These are phyloP conservation scores for Xylariaceae sp. DNA, from an alignment of 2,329 filamentous ascomycete species.

Conservation along the genomic window DNA sequence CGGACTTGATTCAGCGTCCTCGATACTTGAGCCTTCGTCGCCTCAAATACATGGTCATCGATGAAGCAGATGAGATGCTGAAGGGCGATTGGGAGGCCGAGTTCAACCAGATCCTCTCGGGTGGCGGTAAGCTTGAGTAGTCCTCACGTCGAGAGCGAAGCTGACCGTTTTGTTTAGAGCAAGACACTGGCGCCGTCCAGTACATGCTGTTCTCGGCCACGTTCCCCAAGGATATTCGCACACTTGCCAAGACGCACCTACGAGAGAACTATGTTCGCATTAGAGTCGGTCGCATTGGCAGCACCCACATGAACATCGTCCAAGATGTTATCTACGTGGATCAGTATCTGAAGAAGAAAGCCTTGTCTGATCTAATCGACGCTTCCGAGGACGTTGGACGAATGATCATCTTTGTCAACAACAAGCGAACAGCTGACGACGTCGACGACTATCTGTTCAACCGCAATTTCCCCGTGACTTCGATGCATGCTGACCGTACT, in stretches of 20 bases:
- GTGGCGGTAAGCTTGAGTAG: constrained; percentile 61
- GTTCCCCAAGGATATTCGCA: constrained; percentile 74
- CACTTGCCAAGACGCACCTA: constrained; percentile 72
- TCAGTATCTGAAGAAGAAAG: constrained; percentile 59
- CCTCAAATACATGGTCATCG: constrained; percentile 76
- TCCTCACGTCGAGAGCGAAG: background rate
- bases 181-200: constrained; percentile 64
- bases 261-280: constrained; percentile 70
- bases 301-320: constrained; percentile 73
- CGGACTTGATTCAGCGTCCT: constrained; percentile 73
- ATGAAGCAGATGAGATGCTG: constrained; percentile 94
- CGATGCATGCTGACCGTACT: constrained; percentile 81
- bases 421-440: constrained; percentile 69
- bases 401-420: constrained; percentile 88
- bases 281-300: constrained; percentile 80
- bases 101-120: constrained; percentile 69
- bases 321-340: constrained; percentile 70
- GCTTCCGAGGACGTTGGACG: constrained; percentile 65
- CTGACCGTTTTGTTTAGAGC: constrained; percentile 46
- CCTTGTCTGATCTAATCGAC: constrained; percentile 66
- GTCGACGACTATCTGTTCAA: constrained; percentile 88
- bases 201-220: constrained; percentile 92
- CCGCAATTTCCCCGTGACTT: constrained; percentile 68
- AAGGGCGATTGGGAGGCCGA: constrained; percentile 71
- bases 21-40: constrained; percentile 66